Conservation (phyloP, 2,329 filamentous ascomycete genomes). For the Alternaria gaisen region DNA sequence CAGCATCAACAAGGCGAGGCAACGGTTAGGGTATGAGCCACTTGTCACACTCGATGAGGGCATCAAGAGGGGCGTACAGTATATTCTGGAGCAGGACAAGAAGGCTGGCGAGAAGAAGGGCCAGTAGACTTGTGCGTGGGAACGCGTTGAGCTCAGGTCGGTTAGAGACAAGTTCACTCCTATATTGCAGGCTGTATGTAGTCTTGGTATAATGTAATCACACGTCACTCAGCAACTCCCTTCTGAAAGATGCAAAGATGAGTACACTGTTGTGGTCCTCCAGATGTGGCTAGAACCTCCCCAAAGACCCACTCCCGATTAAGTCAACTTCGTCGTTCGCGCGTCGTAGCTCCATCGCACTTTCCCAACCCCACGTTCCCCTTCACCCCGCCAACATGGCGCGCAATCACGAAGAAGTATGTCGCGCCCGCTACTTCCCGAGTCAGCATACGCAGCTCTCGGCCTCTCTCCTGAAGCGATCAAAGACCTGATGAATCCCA, state of each 20-base stretch:
- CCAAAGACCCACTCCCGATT: slow-evolving; percentile 17
- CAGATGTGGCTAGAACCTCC: slow-evolving; percentile 17
- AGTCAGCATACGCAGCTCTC: slow-evolving; percentile 49
- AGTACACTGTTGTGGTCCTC: not conserved
- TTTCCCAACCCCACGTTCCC: slow-evolving; percentile 13
- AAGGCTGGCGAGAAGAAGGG: slow-evolving; percentile 47
- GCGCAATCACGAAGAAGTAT: slow-evolving; percentile 39
- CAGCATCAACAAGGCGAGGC: slow-evolving; percentile 78
- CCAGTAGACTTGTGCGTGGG: slow-evolving; percentile 27
- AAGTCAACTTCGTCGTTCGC: slow-evolving; percentile 19
- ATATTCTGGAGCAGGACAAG: slow-evolving; percentile 49
- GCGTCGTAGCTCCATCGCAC: slow-evolving; percentile 6
- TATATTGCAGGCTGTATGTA: not conserved
- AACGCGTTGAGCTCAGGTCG: not conserved
- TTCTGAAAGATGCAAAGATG: not conserved
- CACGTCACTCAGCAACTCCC: not conserved
- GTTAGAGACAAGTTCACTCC: not conserved
- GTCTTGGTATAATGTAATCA: not conserved
- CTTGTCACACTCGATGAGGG: slow-evolving; percentile 73
- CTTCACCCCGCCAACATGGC: slow-evolving; percentile 37
- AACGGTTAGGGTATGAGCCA: slow-evolving; percentile 73
- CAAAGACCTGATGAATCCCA: slow-evolving; percentile 44
- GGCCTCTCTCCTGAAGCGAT: slow-evolving; percentile 42
- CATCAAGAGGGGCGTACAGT: slow-evolving; percentile 55
- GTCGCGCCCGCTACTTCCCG: slow-evolving; percentile 44